Evolutionary conservation across 1,284 basidiomycete genomes (phyloP).

Genomic region (Sphagnurus paluster): DNA sequence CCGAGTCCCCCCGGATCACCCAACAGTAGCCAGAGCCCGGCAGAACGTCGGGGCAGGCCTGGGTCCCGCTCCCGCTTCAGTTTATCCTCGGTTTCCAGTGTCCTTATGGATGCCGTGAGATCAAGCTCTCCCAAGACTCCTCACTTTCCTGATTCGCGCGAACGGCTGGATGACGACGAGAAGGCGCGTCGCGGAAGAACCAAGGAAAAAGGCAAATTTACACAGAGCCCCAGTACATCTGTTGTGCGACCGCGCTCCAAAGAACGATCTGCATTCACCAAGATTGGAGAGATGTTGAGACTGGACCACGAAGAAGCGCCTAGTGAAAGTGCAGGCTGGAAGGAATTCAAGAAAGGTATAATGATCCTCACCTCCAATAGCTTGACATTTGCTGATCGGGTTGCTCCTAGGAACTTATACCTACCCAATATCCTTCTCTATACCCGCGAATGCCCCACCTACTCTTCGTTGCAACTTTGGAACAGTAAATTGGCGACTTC

Average conservation of each 20-base stretch:
- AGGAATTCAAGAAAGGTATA: conserved; percentile 86
- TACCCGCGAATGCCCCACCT: conserved; percentile 83
- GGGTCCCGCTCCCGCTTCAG: conserved; percentile 36
- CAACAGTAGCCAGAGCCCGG: not conserved
- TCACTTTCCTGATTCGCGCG: conserved; percentile 10
- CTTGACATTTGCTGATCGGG: conserved; percentile 4
- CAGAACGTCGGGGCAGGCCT: conserved; percentile 28
- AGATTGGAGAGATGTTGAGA: conserved; percentile 39
- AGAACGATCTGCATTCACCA: conserved; percentile 29
- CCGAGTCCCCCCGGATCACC: conserved; percentile 16
- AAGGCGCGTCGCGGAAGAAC: conserved; percentile 21
- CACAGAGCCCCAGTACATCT: conserved; percentile 13
- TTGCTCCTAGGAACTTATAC: conserved; percentile 77
- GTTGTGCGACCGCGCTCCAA: conserved; percentile 22
- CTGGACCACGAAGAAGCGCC: conserved; percentile 49
- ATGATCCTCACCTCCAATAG: not conserved
- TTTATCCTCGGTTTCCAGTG: conserved; percentile 37
- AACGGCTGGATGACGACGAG: conserved; percentile 11
- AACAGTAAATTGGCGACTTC: conserved; percentile 78
- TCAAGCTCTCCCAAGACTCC: conserved; percentile 27
- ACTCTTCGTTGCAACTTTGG: conserved; percentile 81
- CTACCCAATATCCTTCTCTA: conserved; percentile 90
- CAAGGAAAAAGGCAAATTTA: conserved; percentile 14
- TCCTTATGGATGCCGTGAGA: conserved; percentile 37
- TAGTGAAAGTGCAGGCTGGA: conserved; percentile 72